Evolutionary conservation across 257 asterid genomes (phyloP).

Genomic region (Lycium barbarum): DNA sequence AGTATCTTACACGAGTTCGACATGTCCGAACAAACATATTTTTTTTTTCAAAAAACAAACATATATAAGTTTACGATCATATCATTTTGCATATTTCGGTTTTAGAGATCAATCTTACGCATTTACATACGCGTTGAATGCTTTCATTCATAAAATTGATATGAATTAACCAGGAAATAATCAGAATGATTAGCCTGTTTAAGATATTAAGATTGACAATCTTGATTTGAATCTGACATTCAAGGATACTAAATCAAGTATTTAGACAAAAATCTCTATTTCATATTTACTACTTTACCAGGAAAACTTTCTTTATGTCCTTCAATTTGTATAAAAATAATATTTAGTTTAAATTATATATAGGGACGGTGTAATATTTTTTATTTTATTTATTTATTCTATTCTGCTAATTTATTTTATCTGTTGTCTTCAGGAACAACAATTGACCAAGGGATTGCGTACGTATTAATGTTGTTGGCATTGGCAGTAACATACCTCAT

Average conservation of each 20-base stretch:
- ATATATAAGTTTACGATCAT: background rate
- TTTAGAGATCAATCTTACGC: background rate
- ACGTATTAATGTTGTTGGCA: constrained; percentile 64
- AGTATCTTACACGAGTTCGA: no score
- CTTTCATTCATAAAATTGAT: background rate
- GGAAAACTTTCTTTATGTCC: no score
- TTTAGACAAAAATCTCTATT: background rate
- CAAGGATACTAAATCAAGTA: background rate
- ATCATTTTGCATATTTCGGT: background rate
- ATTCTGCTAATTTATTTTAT: background rate
- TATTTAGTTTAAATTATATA: no score
- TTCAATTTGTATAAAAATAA: no score
- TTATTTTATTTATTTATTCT: background rate
- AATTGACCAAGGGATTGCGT: constrained; percentile 75
- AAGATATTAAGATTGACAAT: background rate
- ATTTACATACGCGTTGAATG: background rate
- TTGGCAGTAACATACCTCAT: constrained; percentile 68
- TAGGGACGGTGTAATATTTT: background rate
- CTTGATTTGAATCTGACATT: background rate
- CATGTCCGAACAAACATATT: no score
- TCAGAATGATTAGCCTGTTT: background rate
- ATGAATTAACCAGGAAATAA: background rate
- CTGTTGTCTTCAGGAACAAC: constrained; percentile 60
- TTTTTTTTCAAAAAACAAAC: no score
- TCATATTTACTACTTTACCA: no score